Conservation (phyloP, 2,329 filamentous ascomycete genomes). For the Onygena corvina region DNA sequence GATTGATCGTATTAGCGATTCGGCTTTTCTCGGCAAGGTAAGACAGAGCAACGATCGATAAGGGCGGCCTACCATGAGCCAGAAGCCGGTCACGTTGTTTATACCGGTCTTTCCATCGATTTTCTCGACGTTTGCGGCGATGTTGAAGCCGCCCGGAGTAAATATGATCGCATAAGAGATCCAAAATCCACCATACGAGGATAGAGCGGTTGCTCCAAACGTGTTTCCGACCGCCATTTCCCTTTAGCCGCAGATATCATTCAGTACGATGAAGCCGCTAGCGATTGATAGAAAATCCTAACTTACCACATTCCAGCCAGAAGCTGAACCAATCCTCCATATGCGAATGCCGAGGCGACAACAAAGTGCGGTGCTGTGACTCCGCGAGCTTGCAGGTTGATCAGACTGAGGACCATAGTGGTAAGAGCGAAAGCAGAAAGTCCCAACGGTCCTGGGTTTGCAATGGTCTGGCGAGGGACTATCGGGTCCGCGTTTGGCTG, state of each 20-base stretch:
- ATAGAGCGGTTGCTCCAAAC: conserved; percentile 69
- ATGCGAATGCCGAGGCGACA: conserved; percentile 57
- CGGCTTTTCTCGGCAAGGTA: neutral
- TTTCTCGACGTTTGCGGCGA: conserved; percentile 38
- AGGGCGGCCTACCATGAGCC: conserved; percentile 45
- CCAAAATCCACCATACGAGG: conserved; percentile 79
- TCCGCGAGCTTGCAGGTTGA: conserved; percentile 57
- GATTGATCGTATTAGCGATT: conserved; percentile 10
- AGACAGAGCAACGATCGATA: neutral
- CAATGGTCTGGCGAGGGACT: conserved; percentile 56
- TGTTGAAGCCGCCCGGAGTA: conserved; percentile 54
- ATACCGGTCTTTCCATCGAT: conserved; percentile 31
- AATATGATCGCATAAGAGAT: conserved; percentile 60
- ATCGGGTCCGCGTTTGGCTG: conserved; percentile 42
- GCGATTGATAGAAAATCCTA: neutral
- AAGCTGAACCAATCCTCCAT: conserved; percentile 67
- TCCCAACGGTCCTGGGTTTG: conserved; percentile 66
- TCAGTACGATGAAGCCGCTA: neutral
- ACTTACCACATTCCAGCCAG: conserved; percentile 74
- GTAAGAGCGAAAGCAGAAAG: conserved; percentile 70
- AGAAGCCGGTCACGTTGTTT: conserved; percentile 57
- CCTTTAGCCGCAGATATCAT: conserved; percentile 38
- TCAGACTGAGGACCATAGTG: conserved; percentile 63
- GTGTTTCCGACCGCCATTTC: conserved; percentile 83
- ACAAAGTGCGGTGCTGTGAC: conserved; percentile 54